Percentiles rank a stretch among this genome's conserved stretches.
Evolutionary conservation across 1,284 basidiomycete genomes (phyloP).

Genomic region (Pseudozyma pruni): DNA sequence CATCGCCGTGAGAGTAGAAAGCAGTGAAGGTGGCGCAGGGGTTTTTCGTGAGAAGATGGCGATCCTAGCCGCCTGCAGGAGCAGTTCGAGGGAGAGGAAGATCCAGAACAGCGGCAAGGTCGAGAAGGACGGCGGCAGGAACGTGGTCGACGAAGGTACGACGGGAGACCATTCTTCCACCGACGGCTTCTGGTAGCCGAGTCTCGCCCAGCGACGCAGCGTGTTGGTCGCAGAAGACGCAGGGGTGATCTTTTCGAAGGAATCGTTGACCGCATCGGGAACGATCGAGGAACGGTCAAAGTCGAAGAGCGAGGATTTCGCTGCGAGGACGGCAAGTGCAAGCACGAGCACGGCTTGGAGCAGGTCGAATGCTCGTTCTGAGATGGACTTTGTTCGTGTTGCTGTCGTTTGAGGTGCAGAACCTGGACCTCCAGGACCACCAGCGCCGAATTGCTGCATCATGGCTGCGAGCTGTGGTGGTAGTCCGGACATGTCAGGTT

Average conservation of each 20-base stretch:
- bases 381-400: constrained; percentile 15
- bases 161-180: constrained; percentile 19
- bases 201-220: constrained; percentile 52
- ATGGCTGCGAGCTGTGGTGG: constrained; percentile 48
- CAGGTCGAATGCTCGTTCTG: constrained; percentile 39
- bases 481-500: constrained; percentile 37
- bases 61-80: constrained; percentile 56
- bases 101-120: constrained; percentile 62
- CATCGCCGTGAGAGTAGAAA: constrained; percentile 26
- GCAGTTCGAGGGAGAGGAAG: constrained; percentile 60
- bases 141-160: constrained; percentile 1
- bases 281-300: constrained; percentile 22
- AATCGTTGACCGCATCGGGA: constrained; percentile 13
- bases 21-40: constrained; percentile 34
- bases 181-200: constrained; percentile 49
- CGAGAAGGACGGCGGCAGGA: background rate
- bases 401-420: constrained; percentile 4
- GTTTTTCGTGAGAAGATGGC: constrained; percentile 35
- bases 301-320: constrained; percentile 44
- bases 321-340: constrained; percentile 29
- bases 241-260: constrained; percentile 10
- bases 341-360: constrained; percentile 38
- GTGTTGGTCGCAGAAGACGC: constrained; percentile 5
- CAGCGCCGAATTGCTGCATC: constrained; percentile 51
- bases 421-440: constrained; percentile 13